Conservation (phyloP, 495 filamentous ascomycete species). For the Aspergillus panamensis region DNA sequence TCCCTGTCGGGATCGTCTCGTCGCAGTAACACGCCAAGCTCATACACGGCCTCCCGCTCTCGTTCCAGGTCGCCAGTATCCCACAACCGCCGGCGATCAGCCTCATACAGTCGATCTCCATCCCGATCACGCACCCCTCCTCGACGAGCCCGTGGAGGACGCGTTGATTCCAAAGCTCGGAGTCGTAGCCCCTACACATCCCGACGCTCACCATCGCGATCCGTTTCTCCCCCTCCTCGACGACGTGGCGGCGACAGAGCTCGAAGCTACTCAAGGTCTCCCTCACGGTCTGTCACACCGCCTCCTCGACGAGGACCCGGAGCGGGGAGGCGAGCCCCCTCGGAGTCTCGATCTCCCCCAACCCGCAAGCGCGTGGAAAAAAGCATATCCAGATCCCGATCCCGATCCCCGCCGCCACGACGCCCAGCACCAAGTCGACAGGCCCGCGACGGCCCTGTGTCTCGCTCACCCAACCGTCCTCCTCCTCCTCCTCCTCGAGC, state of each 20-base stretch:
- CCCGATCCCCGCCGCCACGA: conserved; percentile 25
- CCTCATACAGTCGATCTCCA: conserved; percentile 34
- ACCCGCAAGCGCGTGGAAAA: conserved; percentile 23
- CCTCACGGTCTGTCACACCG: conserved; percentile 36
- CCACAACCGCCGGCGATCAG: conserved; percentile 29
- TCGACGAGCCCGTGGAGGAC: conserved; percentile 27
- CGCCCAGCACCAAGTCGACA: conserved; percentile 14
- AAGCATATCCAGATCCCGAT: conserved; percentile 25
- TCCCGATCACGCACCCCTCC: conserved; percentile 27
- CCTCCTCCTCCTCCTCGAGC: conserved; percentile 20
- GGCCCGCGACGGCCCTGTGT: conserved; percentile 15
- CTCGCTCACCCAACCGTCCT: conserved; percentile 29
- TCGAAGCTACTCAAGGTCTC: conserved; percentile 33
- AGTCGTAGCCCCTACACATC: conserved; percentile 26
- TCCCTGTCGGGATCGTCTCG: conserved; percentile 39
- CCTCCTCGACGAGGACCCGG: conserved; percentile 24
- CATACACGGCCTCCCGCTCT: conserved; percentile 41
- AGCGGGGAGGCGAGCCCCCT: conserved; percentile 21
- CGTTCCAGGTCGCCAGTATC: conserved; percentile 32
- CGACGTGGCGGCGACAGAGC: conserved; percentile 20
- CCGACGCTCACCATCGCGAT: conserved; percentile 34
- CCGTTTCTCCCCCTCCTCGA: conserved; percentile 35
- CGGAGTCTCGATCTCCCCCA: conserved; percentile 31
- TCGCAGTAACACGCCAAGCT: conserved; percentile 29
- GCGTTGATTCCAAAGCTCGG: conserved; percentile 29